Evolutionary conservation across 2,329 filamentous ascomycete genomes (phyloP).

Genomic region (Pyricularia grisea): DNA sequence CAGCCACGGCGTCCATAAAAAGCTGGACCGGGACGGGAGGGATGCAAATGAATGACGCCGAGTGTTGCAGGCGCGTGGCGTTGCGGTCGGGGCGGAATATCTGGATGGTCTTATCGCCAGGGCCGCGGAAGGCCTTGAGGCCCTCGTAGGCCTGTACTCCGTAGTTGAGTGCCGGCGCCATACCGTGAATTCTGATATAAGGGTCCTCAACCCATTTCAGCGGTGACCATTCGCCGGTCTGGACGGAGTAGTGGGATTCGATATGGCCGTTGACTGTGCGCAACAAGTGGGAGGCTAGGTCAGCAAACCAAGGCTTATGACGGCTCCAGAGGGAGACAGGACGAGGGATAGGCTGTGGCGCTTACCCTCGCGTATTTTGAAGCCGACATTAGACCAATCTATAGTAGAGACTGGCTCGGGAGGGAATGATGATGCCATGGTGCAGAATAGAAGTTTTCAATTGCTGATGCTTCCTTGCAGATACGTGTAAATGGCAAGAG

Average conservation of each 20-base stretch:
- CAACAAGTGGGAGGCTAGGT: background rate
- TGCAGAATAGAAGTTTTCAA: background rate
- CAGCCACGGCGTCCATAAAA: conserved; percentile 67
- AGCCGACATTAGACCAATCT: conserved; percentile 91
- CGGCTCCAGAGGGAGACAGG: background rate
- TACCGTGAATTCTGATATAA: conserved; percentile 82
- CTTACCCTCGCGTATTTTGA: conserved; percentile 80
- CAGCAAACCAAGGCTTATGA: background rate
- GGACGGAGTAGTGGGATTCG: conserved; percentile 71
- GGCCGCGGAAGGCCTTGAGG: conserved; percentile 88
- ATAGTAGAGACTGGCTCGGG: conserved; percentile 72
- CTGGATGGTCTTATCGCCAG: conserved; percentile 59
- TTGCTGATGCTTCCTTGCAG: background rate
- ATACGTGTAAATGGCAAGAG: no score
- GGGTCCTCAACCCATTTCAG: conserved; percentile 76
- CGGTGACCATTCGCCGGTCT: conserved; percentile 66
- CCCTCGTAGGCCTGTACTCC: conserved; percentile 97
- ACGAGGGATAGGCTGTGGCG: background rate
- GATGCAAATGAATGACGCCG: conserved; percentile 73
- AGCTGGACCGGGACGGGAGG: conserved; percentile 67
- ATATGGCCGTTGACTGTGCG: conserved; percentile 84
- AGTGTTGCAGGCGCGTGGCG: conserved; percentile 75
- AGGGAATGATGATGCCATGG: conserved; percentile 42
- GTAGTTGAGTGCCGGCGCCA: conserved; percentile 94
- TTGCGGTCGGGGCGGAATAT: conserved; percentile 87